Percentiles rank a stretch among this genome's conserved stretches.
These are phyloP conservation scores for Aristolochia fimbriata DNA, from an alignment of 164 flowering plant genomes.

Conservation along the genomic window DNA sequence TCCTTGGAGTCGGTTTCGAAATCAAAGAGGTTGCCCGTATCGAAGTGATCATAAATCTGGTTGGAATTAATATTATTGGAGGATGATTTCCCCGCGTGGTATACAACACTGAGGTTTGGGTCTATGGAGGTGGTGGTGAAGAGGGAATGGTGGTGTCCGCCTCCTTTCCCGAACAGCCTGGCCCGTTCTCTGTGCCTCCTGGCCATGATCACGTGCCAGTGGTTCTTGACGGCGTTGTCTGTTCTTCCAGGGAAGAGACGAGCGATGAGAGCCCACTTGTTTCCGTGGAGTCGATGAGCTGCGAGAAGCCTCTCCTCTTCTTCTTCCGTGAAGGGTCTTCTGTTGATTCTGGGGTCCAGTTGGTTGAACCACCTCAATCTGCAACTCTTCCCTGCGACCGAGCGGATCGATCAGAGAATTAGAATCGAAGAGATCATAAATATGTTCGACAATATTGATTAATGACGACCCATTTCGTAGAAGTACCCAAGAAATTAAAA, in stretches of 20 bases:
- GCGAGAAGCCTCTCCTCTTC: constrained; percentile 70
- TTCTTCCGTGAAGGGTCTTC: constrained; percentile 68
- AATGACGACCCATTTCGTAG: constrained; percentile 7
- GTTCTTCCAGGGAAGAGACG: constrained; percentile 78
- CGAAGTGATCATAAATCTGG: constrained; percentile 16
- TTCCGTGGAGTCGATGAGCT: constrained; percentile 69
- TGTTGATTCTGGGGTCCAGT: constrained; percentile 79
- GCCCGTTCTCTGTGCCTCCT: constrained; percentile 60
- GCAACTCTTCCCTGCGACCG: constrained; percentile 65
- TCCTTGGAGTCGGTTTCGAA: constrained; percentile 19
- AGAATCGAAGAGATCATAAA: no score
- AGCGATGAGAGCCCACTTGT: constrained; percentile 81
- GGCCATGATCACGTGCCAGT: constrained; percentile 92
- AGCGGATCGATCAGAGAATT: background rate
- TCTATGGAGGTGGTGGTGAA: no score
- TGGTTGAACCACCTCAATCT: constrained; percentile 93
- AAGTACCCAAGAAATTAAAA: no score
- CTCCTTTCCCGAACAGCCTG: constrained; percentile 39
- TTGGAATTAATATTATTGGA: constrained; percentile 6
- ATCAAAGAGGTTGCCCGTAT: constrained; percentile 18
- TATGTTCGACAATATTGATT: no score
- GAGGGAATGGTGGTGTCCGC: constrained; percentile 17
- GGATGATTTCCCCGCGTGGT: constrained; percentile 9
- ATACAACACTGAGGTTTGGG: no score
- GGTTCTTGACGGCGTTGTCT: constrained; percentile 86